Conservation (phyloP, 768 basidiomycete species). For the Auricularia heimuer region DNA sequence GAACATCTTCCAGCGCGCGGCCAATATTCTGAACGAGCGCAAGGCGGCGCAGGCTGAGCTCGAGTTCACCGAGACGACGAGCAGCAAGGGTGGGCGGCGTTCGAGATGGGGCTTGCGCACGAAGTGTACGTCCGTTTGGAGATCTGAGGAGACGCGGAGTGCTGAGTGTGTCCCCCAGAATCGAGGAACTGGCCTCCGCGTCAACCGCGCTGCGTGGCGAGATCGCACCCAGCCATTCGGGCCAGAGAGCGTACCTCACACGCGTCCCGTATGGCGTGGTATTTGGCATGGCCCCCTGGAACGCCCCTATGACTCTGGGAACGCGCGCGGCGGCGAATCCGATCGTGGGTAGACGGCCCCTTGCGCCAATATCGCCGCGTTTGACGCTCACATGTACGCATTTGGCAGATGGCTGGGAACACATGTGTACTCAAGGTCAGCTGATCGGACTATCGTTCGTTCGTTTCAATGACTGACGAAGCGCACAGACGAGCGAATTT, state of each 20-base stretch:
- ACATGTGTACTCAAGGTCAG: slow-evolving; percentile 21
- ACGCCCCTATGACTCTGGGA: slow-evolving; percentile 15
- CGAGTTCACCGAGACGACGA: slow-evolving; percentile 12
- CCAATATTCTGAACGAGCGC: slow-evolving; percentile 6
- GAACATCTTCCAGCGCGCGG: slow-evolving; percentile 12
- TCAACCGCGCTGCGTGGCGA: slow-evolving; percentile 12
- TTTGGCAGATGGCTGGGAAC: slow-evolving; percentile 25
- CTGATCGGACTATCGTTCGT: not conserved
- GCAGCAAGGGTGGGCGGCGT: slow-evolving; percentile 4
- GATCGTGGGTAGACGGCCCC: slow-evolving; percentile 9
- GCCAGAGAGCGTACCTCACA: slow-evolving; percentile 9
- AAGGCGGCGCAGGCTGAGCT: slow-evolving; percentile 7
- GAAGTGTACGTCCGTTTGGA: not conserved
- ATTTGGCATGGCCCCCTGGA: slow-evolving; percentile 11
- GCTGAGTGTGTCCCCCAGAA: not conserved
- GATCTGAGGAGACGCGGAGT: not conserved
- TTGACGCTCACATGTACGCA: not conserved
- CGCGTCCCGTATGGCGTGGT: slow-evolving; percentile 14
- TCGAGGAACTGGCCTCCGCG: slow-evolving; percentile 13
- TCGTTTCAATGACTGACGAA: not conserved
- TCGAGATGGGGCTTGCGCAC: slow-evolving; percentile 5
- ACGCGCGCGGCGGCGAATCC: slow-evolving; percentile 22
- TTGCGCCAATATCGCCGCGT: not conserved
- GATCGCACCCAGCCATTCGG: slow-evolving; percentile 6
- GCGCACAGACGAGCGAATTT: slow-evolving; percentile 18